Evolutionary conservation across 1,139 yeast genomes (phyloP), one percentile per base, ranked within the genome.

Genomic region (Yarrowia galli): DNA sequence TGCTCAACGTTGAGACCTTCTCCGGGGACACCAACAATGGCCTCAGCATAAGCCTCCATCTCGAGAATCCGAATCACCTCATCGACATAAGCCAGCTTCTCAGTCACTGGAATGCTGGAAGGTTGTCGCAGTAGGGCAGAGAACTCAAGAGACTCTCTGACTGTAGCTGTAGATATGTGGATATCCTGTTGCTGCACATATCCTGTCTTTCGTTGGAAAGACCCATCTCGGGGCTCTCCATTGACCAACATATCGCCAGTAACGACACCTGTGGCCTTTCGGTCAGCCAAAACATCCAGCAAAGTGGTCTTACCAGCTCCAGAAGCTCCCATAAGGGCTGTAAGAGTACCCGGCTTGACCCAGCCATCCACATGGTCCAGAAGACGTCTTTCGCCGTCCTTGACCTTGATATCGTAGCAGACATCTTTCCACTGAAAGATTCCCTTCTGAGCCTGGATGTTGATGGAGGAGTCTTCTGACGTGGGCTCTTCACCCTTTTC

Each of bases 1-100:
- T 89, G 95, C 78, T 89, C 96, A 70, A 89, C 95, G 75, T 89
- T 89, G 72, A 89, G 79, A 71, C 87, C 88, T 23, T 74, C 72
- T 78, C 95, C 95, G 58, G 81, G 77, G 67, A 78, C 78, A 73
- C 89, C 90, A 70, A 86, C 86, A 69, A 85, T 77, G 20, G 89
- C 89, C 72, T 87, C 89, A 20, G 89, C 87, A 72, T 85, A 86
- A 61, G 80, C 79, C 68, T 80, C 81, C 89, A 87, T 87, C 71
- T 87, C 89, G 66, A 87, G 80, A 65, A 86, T 77, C 32, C 77
- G 75, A 71, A 87, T 84, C 68, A 87, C 84, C 70, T 84, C 83
- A 73, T 87, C 89, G 67, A 86, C 89, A 72, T 87, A 84, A 16
- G 80, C 87, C 64, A 81, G 72, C 72, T 86, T 85, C 72, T 85